Evolutionary conservation across 202 grass and related monocot genomes (phyloP), one percentile per base, ranked within the genome.

Genomic region (Hordeum pubiflorum): DNA sequence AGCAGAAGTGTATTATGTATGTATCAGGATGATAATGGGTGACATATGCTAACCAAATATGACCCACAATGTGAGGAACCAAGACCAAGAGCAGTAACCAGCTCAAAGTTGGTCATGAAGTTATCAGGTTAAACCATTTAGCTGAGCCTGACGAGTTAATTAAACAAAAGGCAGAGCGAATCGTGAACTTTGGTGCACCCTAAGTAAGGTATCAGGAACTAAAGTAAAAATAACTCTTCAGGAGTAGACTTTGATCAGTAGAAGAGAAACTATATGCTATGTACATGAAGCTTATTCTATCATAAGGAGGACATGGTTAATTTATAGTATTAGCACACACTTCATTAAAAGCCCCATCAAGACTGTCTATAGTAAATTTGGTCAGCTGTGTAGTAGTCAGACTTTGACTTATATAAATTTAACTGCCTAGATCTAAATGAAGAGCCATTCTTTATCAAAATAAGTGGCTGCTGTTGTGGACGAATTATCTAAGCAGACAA

Each of bases 391-490:
- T 34, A 63, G 8, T n/a, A 61, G 13, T 58, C 60, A 79, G 20
- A 24, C 17, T 7, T 74, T 83, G 73, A 82, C 58, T 72, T 72
- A 24, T 75, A 63, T 38, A 87, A 76, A 13, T 59, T 81, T 39
- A 65, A 65, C 32, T 73, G 0, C 50, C 38, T 66, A 44, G 57
- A 85, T 85, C 56, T 38, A 77, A 89, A 18, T 46, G 43, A 74
- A 38, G 46, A 61, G 77, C 27, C 73, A 63, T 56, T 84, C 56
- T 76, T 55, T 44, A 31, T 55, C 40, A 77, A 74, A 89, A 77
- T 15, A 84, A 63, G 41, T 63, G 71, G 18, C 24, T 26, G 6
- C 24, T 80, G 56, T 52, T n/a, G 14, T 20, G 23, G 39, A 56
- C 17, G 3, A 75, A 14, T 83, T 77, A 83, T 65, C 76, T 40